Conservation (phyloP, 345 rosid species). For the Adansonia digitata region DNA sequence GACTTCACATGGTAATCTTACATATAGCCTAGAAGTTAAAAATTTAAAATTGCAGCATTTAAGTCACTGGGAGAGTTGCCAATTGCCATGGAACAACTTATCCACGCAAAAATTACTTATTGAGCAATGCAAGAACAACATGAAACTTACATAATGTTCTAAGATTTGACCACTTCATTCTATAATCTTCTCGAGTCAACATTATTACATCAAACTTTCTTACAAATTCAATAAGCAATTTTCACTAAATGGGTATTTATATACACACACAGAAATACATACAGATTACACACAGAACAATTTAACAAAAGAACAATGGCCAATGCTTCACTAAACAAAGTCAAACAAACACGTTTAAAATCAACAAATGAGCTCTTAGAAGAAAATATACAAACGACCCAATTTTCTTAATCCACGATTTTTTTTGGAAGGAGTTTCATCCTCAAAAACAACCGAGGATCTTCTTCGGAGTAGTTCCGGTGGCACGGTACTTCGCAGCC, state of each 20-base stretch:
- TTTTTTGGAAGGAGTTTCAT: neutral
- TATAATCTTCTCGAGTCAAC: neutral
- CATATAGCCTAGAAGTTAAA: neutral
- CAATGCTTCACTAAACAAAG: conserved; percentile 11
- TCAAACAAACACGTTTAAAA: conserved; percentile 18
- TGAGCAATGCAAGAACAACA: neutral
- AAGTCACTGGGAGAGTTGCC: no score
- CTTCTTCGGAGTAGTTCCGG: conserved; percentile 71
- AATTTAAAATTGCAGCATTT: neutral
- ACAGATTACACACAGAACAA: neutral
- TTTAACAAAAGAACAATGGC: neutral
- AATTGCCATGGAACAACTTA: neutral
- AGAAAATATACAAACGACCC: conserved; percentile 18
- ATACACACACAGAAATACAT: neutral
- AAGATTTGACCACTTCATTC: neutral
- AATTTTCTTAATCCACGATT: neutral
- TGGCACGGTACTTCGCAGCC: conserved; percentile 79
- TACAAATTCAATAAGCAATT: conserved; percentile 19
- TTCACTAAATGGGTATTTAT: conserved; percentile 11
- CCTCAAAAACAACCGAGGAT: conserved; percentile 44
- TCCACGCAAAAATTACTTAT: neutral
- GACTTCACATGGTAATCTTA: no score
- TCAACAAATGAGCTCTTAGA: conserved; percentile 20
- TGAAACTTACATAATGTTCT: neutral
- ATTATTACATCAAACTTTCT: conserved; percentile 7